These are phyloP conservation scores for Stevia rebaudiana DNA, from an alignment of 140 eudicot genomes.

Conservation along the genomic window DNA sequence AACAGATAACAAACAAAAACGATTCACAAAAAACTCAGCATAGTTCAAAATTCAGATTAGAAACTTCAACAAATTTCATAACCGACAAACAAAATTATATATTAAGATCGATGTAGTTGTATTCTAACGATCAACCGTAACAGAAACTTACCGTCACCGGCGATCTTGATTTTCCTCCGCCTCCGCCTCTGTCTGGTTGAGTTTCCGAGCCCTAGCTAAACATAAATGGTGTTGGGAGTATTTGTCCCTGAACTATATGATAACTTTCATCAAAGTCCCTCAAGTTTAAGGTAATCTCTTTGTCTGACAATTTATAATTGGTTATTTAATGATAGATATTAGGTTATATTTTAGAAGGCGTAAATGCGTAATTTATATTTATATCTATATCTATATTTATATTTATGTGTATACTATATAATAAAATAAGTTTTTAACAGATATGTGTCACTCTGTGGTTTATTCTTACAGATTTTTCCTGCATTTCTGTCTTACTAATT, in stretches of 20 bases:
- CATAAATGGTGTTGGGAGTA: neutral
- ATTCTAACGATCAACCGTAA: neutral
- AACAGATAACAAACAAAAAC: neutral
- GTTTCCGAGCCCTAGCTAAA: slow-evolving; percentile 4
- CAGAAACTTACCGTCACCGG: slow-evolving; percentile 9
- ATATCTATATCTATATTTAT: too few relatives aligned
- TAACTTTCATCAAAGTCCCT: slow-evolving; percentile 4
- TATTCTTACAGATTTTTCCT: too few relatives aligned
- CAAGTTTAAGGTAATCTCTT: neutral
- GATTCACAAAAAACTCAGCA: neutral
- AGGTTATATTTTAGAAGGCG: too few relatives aligned
- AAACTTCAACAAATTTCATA: neutral
- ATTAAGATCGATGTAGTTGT: neutral
- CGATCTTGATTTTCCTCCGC: neutral
- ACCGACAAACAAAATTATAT: neutral
- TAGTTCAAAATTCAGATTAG: neutral
- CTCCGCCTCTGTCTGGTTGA: neutral
- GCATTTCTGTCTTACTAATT: too few relatives aligned
- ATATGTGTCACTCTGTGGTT: too few relatives aligned
- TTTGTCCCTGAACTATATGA: slow-evolving; percentile 9
- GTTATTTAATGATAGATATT: too few relatives aligned
- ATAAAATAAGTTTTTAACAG: too few relatives aligned
- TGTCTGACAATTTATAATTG: too few relatives aligned
- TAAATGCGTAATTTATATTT: too few relatives aligned
- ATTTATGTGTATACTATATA: too few relatives aligned